phyloP scores from a whole-genome alignment of 192 early-diverging fungal genomes.

The Coemansia sp. region DNA sequence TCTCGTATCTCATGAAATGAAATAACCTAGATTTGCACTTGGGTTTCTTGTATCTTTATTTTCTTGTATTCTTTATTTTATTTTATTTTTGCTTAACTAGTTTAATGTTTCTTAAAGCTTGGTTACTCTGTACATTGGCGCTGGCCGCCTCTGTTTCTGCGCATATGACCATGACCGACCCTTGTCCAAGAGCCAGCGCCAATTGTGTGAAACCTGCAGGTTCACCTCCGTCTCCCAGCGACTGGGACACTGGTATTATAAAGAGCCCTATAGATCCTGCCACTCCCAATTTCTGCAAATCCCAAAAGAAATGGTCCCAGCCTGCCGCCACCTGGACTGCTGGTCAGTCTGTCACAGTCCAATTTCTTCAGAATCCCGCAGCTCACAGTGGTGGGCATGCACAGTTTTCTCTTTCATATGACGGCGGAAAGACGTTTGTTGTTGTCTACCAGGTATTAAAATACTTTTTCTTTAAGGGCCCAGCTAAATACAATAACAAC shows the following conservation, averaged over 20 bases:
- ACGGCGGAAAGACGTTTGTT: conserved; percentile 58
- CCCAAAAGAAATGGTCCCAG: conserved; percentile 30
- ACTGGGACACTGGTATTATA: too few relatives aligned
- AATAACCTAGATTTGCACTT: too few relatives aligned
- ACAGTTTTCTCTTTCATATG: conserved; percentile 62
- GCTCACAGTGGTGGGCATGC: conserved; percentile 63
- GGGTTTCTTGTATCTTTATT: too few relatives aligned
- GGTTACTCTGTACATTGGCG: neutral
- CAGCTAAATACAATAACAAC: conserved; percentile 9
- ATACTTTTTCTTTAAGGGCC: conserved; percentile 29
- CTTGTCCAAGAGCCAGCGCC: too few relatives aligned
- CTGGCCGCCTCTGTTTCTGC: neutral
- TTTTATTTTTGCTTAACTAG: neutral
- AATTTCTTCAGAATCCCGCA: conserved; percentile 21
- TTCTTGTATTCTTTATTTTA: too few relatives aligned
- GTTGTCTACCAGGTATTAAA: conserved; percentile 54
- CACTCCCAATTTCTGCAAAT: conserved; percentile 23
- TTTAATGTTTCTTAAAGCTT: neutral
- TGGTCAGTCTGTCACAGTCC: conserved; percentile 46
- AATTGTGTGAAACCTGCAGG: too few relatives aligned
- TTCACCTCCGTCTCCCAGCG: too few relatives aligned
- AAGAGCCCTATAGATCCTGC: too few relatives aligned
- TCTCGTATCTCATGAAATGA: too few relatives aligned
- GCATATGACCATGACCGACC: too few relatives aligned
- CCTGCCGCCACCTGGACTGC: conserved; percentile 45